Evolutionary conservation across 441 rosid species (phyloP).

Genomic region (Populus hybrid): DNA sequence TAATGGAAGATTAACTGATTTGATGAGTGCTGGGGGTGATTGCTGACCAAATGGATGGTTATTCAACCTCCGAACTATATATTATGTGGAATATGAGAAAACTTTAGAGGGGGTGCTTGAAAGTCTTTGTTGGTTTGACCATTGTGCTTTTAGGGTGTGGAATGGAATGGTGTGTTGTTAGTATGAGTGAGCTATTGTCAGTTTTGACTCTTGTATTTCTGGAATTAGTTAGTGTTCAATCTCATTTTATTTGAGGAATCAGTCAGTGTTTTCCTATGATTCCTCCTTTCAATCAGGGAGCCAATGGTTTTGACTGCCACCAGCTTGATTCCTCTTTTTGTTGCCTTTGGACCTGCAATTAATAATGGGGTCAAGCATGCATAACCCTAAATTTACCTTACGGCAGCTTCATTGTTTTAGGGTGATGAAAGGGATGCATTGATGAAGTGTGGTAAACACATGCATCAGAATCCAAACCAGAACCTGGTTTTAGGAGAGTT

Average conservation of each 20-base stretch:
- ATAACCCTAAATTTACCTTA: too few relatives aligned
- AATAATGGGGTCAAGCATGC: background rate
- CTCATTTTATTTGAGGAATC: constrained; percentile 23
- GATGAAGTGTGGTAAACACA: too few relatives aligned
- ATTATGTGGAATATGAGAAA: constrained; percentile 20
- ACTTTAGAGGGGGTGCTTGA: constrained; percentile 23
- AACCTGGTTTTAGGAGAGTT: too few relatives aligned
- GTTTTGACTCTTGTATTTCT: constrained; percentile 34
- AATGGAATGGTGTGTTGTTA: constrained; percentile 31
- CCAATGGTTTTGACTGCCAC: background rate
- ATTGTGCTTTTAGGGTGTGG: constrained; percentile 36
- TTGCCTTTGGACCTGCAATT: background rate
- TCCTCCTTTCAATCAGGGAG: background rate
- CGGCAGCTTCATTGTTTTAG: too few relatives aligned
- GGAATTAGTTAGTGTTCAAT: constrained; percentile 45
- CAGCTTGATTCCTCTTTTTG: background rate
- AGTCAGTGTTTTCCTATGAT: background rate
- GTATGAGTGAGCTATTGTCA: constrained; percentile 39
- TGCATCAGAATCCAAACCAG: too few relatives aligned
- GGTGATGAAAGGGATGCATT: too few relatives aligned
- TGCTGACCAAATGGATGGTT: constrained; percentile 1
- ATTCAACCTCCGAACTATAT: constrained; percentile 11
- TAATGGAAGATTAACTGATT: constrained; percentile 16
- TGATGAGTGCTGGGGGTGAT: constrained; percentile 21
- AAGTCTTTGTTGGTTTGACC: constrained; percentile 31